A percentile compares a stretch with the other conserved stretches of the same genome.
Conservation (phyloP, 768 basidiomycete species). For the Agrocybe chaxingu region DNA sequence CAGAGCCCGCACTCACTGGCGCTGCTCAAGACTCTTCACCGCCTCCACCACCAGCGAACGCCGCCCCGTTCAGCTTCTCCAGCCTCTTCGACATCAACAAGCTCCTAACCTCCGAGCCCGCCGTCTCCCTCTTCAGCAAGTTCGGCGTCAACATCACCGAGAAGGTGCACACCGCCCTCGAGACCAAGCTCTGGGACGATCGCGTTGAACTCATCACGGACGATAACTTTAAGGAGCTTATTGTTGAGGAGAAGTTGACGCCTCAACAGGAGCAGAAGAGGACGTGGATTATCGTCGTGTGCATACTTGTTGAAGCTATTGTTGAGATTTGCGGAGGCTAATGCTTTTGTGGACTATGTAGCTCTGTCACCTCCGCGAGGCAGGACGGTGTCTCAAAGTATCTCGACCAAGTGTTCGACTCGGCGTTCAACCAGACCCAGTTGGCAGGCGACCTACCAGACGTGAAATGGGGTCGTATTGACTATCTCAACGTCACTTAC, state of each 20-base stretch:
- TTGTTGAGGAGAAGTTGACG: conserved; percentile 67
- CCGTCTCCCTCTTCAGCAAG: conserved; percentile 49
- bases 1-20: conserved; percentile 19
- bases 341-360: conserved; percentile 20
- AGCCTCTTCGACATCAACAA: conserved; percentile 35
- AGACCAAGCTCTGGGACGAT: conserved; percentile 56
- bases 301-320: conserved; percentile 22
- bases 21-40: conserved; percentile 14
- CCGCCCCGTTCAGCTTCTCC: conserved; percentile 24
- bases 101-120: conserved; percentile 50
- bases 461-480: conserved; percentile 81
- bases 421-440: conserved; percentile 62
- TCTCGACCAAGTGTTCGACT: conserved; percentile 73
- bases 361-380: conserved; percentile 55
- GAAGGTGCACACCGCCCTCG: conserved; percentile 31
- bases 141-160: conserved; percentile 75
- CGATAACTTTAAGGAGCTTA: conserved; percentile 68
- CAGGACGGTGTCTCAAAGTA: conserved; percentile 66
- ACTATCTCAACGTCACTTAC: conserved; percentile 81
- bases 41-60: conserved; percentile 19
- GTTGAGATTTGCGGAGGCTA: not conserved
- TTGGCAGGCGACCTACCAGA: conserved; percentile 61
- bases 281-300: conserved; percentile 82
- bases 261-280: conserved; percentile 63
- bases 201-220: conserved; percentile 81